These are phyloP conservation scores for Chalciporus sp. DNA, from an alignment of 1,284 basidiomycete genomes.

Conservation along the genomic window DNA sequence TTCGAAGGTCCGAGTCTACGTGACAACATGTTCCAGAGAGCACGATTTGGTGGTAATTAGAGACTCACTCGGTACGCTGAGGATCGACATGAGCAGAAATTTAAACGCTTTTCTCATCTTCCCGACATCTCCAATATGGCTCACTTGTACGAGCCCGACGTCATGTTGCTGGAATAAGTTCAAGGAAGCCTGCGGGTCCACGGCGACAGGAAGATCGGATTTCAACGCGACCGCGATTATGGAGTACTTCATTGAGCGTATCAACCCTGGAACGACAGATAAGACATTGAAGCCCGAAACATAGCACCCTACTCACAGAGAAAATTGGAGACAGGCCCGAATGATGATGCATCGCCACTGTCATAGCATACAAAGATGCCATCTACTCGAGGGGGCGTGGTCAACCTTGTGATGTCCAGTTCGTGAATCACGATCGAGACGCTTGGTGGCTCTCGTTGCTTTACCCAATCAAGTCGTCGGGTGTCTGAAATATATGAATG, in stretches of 20 bases:
- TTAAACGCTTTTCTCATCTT: conserved; percentile 70
- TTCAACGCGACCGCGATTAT: conserved; percentile 77
- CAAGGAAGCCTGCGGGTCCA: conserved; percentile 58
- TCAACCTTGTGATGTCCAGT: conserved; percentile 37
- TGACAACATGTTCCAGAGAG: conserved; percentile 8
- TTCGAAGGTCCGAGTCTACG: conserved; percentile 50
- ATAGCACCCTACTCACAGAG: conserved; percentile 50
- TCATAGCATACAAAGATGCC: conserved; percentile 79
- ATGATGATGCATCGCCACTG: conserved; percentile 59
- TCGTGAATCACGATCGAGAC: conserved; percentile 36
- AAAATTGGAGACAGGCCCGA: conserved; percentile 60
- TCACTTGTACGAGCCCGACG: conserved; percentile 71
- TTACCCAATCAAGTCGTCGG: conserved; percentile 36
- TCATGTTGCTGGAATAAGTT: conserved; percentile 55
- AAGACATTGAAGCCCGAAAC: conserved; percentile 10
- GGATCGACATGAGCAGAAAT: conserved; percentile 63
- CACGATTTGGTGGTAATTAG: conserved; percentile 1
- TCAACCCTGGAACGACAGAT: conserved; percentile 47
- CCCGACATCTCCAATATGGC: conserved; percentile 49
- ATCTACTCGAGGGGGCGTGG: conserved; percentile 59
- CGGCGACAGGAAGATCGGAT: conserved; percentile 57
- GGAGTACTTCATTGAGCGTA: conserved; percentile 56
- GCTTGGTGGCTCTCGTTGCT: conserved; percentile 32
- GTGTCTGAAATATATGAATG: conserved; percentile 26
- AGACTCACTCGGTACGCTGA: conserved; percentile 54